Percentiles rank a stretch among this genome's conserved stretches.
Conservation (phyloP, 1,284 basidiomycete genomes). For the Microbotryomycetes sp. region DNA sequence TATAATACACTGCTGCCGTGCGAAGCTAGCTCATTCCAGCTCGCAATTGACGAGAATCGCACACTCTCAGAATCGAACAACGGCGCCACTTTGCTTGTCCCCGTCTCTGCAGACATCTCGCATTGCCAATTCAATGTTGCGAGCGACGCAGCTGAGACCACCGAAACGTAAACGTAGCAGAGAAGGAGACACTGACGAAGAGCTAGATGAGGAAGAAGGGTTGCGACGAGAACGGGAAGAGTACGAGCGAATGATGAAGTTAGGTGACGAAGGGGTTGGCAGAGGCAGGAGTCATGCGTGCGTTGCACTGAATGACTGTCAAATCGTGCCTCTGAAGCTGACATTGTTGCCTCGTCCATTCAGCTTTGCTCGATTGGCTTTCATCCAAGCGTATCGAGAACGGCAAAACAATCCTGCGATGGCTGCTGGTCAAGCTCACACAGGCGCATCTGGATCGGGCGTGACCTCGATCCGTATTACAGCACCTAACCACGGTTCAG, state of each 20-base stretch:
- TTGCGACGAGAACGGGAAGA: constrained; percentile 21
- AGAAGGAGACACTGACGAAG: constrained; percentile 16
- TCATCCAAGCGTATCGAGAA: constrained; percentile 36
- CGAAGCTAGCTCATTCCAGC: not conserved
- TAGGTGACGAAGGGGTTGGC: constrained; percentile 30
- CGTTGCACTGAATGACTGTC: not conserved
- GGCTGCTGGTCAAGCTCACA: not conserved
- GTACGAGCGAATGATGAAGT: constrained; percentile 30
- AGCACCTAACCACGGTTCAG: not conserved
- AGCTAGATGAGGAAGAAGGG: constrained; percentile 9
- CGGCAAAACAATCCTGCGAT: constrained; percentile 24
- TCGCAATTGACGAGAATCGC: not conserved
- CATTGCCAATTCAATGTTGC: constrained; percentile 36
- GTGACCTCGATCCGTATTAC: constrained; percentile 24
- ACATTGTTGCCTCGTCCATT: not conserved
- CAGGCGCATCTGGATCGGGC: constrained; percentile 12
- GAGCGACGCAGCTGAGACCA: constrained; percentile 32
- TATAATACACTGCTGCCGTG: not conserved
- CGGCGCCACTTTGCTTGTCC: constrained; percentile 34
- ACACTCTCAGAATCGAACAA: constrained; percentile 29
- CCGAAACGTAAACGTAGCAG: constrained; percentile 29
- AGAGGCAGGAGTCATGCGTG: constrained; percentile 27
- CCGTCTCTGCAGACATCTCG: constrained; percentile 35
- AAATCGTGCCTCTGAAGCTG: not conserved
- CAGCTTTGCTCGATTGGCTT: constrained; percentile 36